Base-by-base conservation (phyloP, 2,329 filamentous ascomycete species). In the Penicillium occitanis region DNA sequence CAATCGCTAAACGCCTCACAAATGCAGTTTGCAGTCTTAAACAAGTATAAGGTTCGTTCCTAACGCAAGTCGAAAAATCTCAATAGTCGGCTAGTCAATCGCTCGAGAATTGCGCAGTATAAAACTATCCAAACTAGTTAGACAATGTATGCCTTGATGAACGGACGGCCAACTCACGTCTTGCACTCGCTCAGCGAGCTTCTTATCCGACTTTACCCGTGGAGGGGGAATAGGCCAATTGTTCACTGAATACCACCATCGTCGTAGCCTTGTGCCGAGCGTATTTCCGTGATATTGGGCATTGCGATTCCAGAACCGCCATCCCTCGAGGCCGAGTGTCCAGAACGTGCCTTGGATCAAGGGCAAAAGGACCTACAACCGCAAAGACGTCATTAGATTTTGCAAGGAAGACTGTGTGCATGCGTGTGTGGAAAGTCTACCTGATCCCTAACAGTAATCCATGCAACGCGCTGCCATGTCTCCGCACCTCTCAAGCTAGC, bases 201-300 rank as follows among this genome's bases (percentile, higher is more conserved):
- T 53, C 55, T 63, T 63, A n/a, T 66, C 35, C 33, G 53, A 46
- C 28, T 37, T 61, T 14, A 58, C 2, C 11, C 40, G 66, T 70
- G 70, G 48, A 64, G 79, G 73, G 4, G 90, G 90, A 66, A 94
- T 78, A 59, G 85, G 84, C 95, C 95, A 98, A 73, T 96, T 92
- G 75, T 98, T 98, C 19, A 96, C 91, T 25, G 86, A 87, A 82
- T 92, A 97, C 94, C 95, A 99, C 95, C 94, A 98, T 70, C 93
- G 85, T 72, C 95, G 85, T 59, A 95, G 81, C 70, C 86, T 87
- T 6, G 91, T 92, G 25, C 95, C 95, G 17, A 91, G 81, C 30
- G 88, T 89, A 71, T 87, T 88, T 8, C 95, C 95, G 69, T 88
- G 88, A 70, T 97, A 84, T 74, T 89, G 88, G 14, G 91, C 89